Evolutionary conservation across 495 filamentous ascomycete genomes (phyloP).

Genomic region (Geopyxis carbonaria): DNA sequence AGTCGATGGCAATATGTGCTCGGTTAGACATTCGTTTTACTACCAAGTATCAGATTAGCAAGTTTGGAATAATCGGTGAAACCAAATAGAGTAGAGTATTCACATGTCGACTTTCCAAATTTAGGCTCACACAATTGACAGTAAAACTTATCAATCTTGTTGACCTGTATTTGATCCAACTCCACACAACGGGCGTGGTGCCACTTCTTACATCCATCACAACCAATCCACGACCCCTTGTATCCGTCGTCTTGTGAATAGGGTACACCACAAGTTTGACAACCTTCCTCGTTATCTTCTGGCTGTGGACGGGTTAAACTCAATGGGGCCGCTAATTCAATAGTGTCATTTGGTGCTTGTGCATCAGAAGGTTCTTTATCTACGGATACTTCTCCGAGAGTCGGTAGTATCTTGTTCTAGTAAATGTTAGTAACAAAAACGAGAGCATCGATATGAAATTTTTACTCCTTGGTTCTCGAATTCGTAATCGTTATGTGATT

Average conservation of each 20-base stretch:
- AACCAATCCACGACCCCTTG: constrained; percentile 50
- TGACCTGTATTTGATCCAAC: constrained; percentile 51
- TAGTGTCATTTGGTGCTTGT: no score
- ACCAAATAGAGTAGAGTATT: constrained; percentile 24
- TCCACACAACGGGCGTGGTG: constrained; percentile 58
- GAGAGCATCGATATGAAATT: no score
- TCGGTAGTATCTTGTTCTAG: no score
- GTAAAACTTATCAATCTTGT: constrained; percentile 56
- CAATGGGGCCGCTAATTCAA: no score
- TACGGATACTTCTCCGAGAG: no score
- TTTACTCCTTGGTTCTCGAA: no score
- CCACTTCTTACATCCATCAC: constrained; percentile 54
- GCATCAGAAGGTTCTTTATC: no score
- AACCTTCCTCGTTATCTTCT: constrained; percentile 5
- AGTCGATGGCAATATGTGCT: constrained; percentile 56
- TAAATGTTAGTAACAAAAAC: no score
- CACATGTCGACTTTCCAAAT: constrained; percentile 51
- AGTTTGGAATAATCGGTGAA: neutral
- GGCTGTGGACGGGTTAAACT: neutral
- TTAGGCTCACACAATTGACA: constrained; percentile 42
- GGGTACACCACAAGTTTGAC: constrained; percentile 16
- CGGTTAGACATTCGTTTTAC: constrained; percentile 27
- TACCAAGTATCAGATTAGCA: no score
- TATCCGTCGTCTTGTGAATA: constrained; percentile 19
- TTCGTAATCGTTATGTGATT: no score